Evolutionary conservation across 352 stramenopile species (phyloP).

Genomic region (Phytophthora sp.): DNA sequence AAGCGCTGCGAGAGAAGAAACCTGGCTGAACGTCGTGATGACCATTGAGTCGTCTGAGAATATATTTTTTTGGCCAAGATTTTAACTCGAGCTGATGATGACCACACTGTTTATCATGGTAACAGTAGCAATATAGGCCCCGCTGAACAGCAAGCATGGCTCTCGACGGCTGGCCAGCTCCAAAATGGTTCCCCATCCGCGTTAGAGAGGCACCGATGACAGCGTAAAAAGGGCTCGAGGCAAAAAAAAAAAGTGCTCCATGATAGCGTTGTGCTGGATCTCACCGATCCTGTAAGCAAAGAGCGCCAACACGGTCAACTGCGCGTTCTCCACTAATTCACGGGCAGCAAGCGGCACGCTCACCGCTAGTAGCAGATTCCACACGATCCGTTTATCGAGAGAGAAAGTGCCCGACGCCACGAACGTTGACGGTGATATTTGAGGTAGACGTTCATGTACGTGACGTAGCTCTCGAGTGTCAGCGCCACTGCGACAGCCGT

Average conservation of each 20-base stretch:
- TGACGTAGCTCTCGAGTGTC: slow-evolving; percentile 55
- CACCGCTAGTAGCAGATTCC: slow-evolving; percentile 51
- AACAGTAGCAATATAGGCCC: slow-evolving; percentile 49
- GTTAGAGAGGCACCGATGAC: slow-evolving; percentile 69
- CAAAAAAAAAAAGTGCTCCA: slow-evolving; percentile 87
- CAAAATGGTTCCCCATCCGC: slow-evolving; percentile 75
- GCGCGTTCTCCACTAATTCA: slow-evolving; percentile 76
- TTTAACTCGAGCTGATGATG: slow-evolving; percentile 48
- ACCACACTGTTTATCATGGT: slow-evolving; percentile 44
- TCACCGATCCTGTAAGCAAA: slow-evolving; percentile 75
- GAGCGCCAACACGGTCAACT: slow-evolving; percentile 79
- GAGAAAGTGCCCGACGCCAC: slow-evolving; percentile 55
- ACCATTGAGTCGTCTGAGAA: slow-evolving; percentile 74
- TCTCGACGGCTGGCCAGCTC: slow-evolving; percentile 39
- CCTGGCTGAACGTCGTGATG: slow-evolving; percentile 57
- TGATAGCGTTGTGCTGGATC: slow-evolving; percentile 82
- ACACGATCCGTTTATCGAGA: slow-evolving; percentile 46
- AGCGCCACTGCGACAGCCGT: slow-evolving; percentile 58
- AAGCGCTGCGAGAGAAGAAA: slow-evolving; percentile 58
- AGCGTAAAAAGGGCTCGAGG: slow-evolving; percentile 75
- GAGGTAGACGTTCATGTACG: slow-evolving; percentile 71
- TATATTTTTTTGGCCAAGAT: slow-evolving; percentile 68
- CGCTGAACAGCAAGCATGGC: slow-evolving; percentile 57
- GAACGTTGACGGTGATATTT: slow-evolving; percentile 50
- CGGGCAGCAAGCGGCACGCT: slow-evolving; percentile 61